phyloP scores from a whole-genome alignment of 2,329 filamentous ascomycete genomes.

The Aspergillus proliferans region DNA sequence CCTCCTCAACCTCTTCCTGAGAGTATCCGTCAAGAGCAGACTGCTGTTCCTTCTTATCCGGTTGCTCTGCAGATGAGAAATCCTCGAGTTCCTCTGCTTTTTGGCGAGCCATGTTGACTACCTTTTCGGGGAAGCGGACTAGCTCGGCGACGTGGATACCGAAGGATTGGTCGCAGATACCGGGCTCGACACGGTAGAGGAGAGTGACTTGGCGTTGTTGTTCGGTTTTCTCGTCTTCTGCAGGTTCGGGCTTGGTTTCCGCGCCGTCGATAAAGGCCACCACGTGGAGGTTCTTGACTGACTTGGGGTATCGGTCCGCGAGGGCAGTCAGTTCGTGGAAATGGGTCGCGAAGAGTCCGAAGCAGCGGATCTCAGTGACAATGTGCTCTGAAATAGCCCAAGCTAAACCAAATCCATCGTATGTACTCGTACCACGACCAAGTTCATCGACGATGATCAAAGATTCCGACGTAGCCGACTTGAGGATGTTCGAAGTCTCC shows the following conservation, averaged over 20 bases:
- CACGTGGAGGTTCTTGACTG: constrained; percentile 90
- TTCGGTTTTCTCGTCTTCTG: constrained; percentile 36
- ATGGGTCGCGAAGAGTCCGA: constrained; percentile 92
- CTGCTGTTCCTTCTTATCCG: constrained; percentile 33
- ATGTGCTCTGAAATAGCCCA: constrained; percentile 99
- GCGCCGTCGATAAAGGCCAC: constrained; percentile 74
- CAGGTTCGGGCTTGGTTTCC: constrained; percentile 42
- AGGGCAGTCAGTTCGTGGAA: constrained; percentile 96
- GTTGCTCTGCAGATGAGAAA: constrained; percentile 50
- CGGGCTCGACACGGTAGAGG: constrained; percentile 92
- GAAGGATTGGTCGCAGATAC: constrained; percentile 94
- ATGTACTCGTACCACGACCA: constrained; percentile 92
- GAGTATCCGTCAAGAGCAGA: constrained; percentile 49
- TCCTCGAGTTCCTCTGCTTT: constrained; percentile 98
- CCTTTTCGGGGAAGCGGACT: constrained; percentile 92
- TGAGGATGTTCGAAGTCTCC: constrained; percentile 96
- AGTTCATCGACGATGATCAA: constrained; percentile 98
- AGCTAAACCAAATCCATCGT: constrained; percentile 96
- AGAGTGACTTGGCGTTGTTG: constrained; percentile 81
- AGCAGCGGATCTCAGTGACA: constrained; percentile 88
- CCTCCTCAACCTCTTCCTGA: constrained; percentile 83
- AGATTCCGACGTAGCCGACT: constrained; percentile 89
- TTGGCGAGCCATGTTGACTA: constrained; percentile 97
- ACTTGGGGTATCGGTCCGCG: constrained; percentile 69
- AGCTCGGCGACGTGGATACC: constrained; percentile 97